Percentiles rank a stretch among this genome's conserved stretches.
Conservation (phyloP, 495 filamentous ascomycete species). For the Patellaria atrata region DNA sequence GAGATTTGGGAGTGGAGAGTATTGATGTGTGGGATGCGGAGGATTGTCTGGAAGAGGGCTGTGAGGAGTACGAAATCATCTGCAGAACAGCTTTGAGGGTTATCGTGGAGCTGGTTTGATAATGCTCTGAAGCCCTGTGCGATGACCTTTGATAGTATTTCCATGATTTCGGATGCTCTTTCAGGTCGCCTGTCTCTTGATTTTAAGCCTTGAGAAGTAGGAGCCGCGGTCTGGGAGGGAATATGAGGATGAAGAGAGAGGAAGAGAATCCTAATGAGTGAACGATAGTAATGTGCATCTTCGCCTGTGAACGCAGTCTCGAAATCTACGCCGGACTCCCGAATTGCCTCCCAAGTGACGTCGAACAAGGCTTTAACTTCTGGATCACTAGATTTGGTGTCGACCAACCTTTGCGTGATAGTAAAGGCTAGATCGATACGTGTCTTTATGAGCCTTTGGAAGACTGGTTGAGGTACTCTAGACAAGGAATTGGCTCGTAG, state of each 20-base stretch:
- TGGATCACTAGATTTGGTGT: conserved; percentile 40
- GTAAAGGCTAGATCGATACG: conserved; percentile 63
- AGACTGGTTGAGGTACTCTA: conserved; percentile 55
- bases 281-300: conserved; percentile 62
- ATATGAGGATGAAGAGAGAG: conserved; percentile 56
- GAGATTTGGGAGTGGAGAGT: conserved; percentile 46
- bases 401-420: conserved; percentile 59
- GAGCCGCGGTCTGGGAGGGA: conserved; percentile 1
- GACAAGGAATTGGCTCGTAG: conserved; percentile 52
- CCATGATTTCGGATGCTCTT: conserved; percentile 36
- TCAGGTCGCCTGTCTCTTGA: conserved; percentile 9
- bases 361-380: conserved; percentile 50
- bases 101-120: conserved; percentile 56
- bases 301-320: conserved; percentile 42
- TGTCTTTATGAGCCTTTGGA: conserved; percentile 52
- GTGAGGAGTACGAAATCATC: conserved; percentile 77
- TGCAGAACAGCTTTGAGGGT: conserved; percentile 32
- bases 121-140: conserved; percentile 66
- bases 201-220: conserved; percentile 2
- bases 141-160: conserved; percentile 63
- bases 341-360: conserved; percentile 53
- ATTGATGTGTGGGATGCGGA: conserved; percentile 55
- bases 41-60: conserved; percentile 69
- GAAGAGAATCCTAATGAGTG: conserved; percentile 71
- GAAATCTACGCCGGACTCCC: conserved; percentile 47